These are phyloP conservation scores for Zygosaccharomyces lentus DNA, from an alignment of 805 yeast species.

Conservation along the genomic window DNA sequence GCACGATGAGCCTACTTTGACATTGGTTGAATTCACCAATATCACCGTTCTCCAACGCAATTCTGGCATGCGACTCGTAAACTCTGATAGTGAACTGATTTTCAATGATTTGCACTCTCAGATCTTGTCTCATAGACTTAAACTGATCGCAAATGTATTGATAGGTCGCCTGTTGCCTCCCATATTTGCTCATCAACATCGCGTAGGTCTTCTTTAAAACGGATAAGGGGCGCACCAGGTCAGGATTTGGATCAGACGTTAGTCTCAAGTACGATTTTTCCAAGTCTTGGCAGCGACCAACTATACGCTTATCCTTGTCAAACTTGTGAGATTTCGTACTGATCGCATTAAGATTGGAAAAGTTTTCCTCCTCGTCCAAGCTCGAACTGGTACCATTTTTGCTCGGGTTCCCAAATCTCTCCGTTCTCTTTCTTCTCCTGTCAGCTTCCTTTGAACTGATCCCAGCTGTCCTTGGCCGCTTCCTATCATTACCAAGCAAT, in stretches of 20 bases:
- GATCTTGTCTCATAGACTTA: conserved; percentile 87
- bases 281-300: conserved; percentile 61
- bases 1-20: conserved; percentile 67
- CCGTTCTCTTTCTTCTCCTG: conserved; percentile 35
- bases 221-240: conserved; percentile 66
- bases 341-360: conserved; percentile 28
- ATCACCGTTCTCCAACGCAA: conserved; percentile 81
- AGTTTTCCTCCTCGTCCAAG: conserved; percentile 22
- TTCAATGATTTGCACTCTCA: conserved; percentile 85
- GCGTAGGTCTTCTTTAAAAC: conserved; percentile 57
- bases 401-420: conserved; percentile 31
- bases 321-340: conserved; percentile 31
- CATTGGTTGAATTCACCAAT: conserved; percentile 95
- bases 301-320: conserved; percentile 38
- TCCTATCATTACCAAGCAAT: conserved; percentile 6
- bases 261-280: conserved; percentile 80
- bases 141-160: conserved; percentile 83
- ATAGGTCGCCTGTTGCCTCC: conserved; percentile 50
- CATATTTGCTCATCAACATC: conserved; percentile 50
- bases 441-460: conserved; percentile 20
- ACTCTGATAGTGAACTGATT: conserved; percentile 71
- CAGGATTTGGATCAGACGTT: conserved; percentile 90
- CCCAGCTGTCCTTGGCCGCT: conserved; percentile 5
- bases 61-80: conserved; percentile 79
- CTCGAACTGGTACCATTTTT: conserved; percentile 7